A percentile compares a stretch with the other conserved stretches of the same genome.
Evolutionary conservation across 2,329 filamentous ascomycete genomes (phyloP).

Genomic region (Pyricularia sp.): DNA sequence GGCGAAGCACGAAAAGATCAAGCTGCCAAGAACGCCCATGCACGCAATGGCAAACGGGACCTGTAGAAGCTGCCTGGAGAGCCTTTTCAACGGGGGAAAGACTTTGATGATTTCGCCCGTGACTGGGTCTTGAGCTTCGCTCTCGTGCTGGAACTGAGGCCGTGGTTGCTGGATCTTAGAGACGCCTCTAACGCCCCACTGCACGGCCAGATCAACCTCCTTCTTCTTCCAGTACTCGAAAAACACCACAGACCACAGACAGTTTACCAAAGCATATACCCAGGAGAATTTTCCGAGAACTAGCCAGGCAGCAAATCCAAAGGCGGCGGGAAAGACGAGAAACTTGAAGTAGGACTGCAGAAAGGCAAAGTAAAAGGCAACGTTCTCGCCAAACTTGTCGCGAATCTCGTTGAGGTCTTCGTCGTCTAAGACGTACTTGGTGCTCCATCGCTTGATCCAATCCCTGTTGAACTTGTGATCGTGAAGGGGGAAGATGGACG

Average conservation of each 20-base stretch:
- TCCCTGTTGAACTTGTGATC: constrained; percentile 65
- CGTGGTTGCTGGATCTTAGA: constrained; percentile 57
- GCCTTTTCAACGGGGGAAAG: constrained; percentile 67
- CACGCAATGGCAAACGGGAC: constrained; percentile 77
- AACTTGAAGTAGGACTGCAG: constrained; percentile 68
- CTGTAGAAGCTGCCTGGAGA: constrained; percentile 70
- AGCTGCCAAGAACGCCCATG: constrained; percentile 59
- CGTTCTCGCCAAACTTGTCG: constrained; percentile 54
- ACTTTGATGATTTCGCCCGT: constrained; percentile 71
- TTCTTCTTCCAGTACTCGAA: constrained; percentile 75
- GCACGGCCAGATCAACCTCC: constrained; percentile 59
- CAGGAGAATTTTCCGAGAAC: constrained; percentile 62
- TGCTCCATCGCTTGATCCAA: constrained; percentile 68
- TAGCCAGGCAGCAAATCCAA: constrained; percentile 60
- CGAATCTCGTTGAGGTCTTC: constrained; percentile 64
- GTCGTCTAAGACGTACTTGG: constrained; percentile 57
- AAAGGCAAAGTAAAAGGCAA: constrained; percentile 78
- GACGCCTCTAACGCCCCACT: constrained; percentile 65
- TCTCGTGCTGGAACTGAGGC: constrained; percentile 69
- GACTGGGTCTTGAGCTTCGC: constrained; percentile 65
- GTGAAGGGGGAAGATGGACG: constrained; percentile 70
- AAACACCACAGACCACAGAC: constrained; percentile 64
- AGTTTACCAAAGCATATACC: constrained; percentile 56
- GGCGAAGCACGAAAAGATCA: constrained; percentile 81
- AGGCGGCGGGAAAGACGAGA: constrained; percentile 57